Evolutionary conservation across 345 rosid genomes (phyloP), one percentile per base, ranked within the genome.

Genomic region (Salix arbutifolia): DNA sequence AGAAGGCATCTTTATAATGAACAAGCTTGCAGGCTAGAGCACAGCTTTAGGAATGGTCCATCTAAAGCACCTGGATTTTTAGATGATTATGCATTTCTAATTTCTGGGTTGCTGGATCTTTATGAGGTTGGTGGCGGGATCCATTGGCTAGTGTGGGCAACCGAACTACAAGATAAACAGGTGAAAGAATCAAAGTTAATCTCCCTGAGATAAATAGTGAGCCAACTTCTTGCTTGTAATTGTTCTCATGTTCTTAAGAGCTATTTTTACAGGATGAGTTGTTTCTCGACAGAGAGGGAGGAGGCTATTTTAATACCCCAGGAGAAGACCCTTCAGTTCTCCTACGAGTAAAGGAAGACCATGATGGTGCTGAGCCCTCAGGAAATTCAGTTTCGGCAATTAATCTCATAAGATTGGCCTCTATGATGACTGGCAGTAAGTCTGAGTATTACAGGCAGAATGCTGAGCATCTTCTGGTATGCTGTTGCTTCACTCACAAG

Each of bases 311-410:
- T 67, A 95, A 95, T 70, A 93, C 97, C 23, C 60, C 90, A 40
- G 99, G 99, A 62, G 92, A 89, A 83, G 97, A 95, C 74, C 90
- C 97, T 68, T 92, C 97, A 0, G 91, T 95, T 83, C 94, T 95
- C 52, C 91, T 92, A 61, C 91, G 97, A 67, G 95, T 95, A 62
- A 95, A 95, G 90, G 99, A 95, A 80, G 97, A 95, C 76, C 93
- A 95, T 56, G 99, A 94, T 81, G 98, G 99, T 19, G 97, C 97
- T 48, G 99, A 95, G 80, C 97, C 99, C 65, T 95, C 99, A 0
- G 99, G 99, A 53, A 95, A 95, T 84, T 95, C 97, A 0, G 92
- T 93, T 69, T 87, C 99, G 44, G 93, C 90, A 40, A 87, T 93
- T 58, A 95, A 95, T 78, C 97, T 95, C 38, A 82, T 90, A 60